A percentile compares a stretch with the other conserved stretches of the same genome.
Evolutionary conservation across 192 early-diverging fungal genomes (phyloP).

Genomic region (Umbelopsis ramanniana): DNA sequence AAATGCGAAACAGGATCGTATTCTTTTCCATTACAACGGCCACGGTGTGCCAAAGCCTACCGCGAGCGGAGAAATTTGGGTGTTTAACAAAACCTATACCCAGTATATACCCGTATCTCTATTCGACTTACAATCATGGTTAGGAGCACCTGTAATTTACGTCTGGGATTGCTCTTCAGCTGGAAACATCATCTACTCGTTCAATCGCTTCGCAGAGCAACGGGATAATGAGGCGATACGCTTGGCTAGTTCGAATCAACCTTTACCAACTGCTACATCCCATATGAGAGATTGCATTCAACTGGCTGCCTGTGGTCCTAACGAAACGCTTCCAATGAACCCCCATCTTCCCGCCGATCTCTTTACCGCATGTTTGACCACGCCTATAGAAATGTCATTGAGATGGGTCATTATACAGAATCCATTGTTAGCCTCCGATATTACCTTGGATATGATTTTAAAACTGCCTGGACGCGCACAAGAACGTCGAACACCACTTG

Average conservation of each 20-base stretch:
- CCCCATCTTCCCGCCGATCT: conserved; percentile 96
- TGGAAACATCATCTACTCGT: conserved; percentile 87
- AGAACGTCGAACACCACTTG: conserved; percentile 92
- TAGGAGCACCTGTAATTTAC: conserved; percentile 95
- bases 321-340: conserved; percentile 89
- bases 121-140: conserved; percentile 90
- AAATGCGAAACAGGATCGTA: conserved; percentile 89
- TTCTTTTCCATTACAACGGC: conserved; percentile 98
- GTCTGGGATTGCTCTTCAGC: conserved; percentile 97
- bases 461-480: conserved; percentile 85
- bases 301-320: conserved; percentile 86
- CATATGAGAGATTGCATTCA: conserved; percentile 83
- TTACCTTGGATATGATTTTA: conserved; percentile 87
- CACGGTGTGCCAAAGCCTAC: conserved; percentile 98
- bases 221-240: conserved; percentile 74
- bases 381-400: conserved; percentile 92
- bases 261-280: conserved; percentile 31
- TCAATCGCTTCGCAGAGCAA: conserved; percentile 86
- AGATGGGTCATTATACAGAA: conserved; percentile 91
- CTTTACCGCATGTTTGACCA: conserved; percentile 95
- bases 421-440: conserved; percentile 67
- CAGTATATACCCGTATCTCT: conserved; percentile 97
- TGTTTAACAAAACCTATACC: conserved; percentile 96
- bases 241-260: conserved; percentile 31
- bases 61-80: conserved; percentile 95